Evolutionary conservation across 2,329 filamentous ascomycete species (phyloP), one percentile per base, ranked within the genome.

Genomic region (Cercospora janseana): DNA sequence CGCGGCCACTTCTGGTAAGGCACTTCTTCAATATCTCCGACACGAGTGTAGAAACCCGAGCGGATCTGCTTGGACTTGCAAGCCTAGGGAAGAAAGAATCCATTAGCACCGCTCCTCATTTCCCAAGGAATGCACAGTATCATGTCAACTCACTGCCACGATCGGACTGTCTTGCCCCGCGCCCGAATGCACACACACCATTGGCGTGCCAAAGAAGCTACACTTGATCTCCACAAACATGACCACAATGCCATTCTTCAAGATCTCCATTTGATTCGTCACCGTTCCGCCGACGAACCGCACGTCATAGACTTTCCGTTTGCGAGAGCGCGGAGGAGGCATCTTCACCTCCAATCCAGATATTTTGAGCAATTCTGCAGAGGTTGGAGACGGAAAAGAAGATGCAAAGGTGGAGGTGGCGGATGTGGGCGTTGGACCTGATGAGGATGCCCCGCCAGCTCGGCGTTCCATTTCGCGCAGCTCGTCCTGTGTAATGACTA

Each of bases 51-150:
- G 15, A 40, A 40, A 9, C 35, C 35, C 3, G 35, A 40, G 20
- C 35, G 35, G 16, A 40, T 40, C 21, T 40, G 35, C 21, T 40
- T 40, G n/a, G 26, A 40, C n/a, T 40, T 40, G 35, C 35, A 40
- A 9, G 35, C 35, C 35, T 40, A 9, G 4, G 9, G 16, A 6
- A 26, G 1, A 9, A n/a, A 16, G n/a, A n/a, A 26, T 13, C 15
- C 1, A 6, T 40, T 6, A 40, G 35, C 12, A 16, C 6, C 12
- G 20, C 12, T 26, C 4, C 34, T n/a, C 20, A 23, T 13, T 3
- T 37, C 16, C 1, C 7, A 7, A n/a, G 16, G 3, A 4, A 1
- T 16, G 34, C 6, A 9, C 5, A 7, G 18, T 37, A 40, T n/a
- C n/a, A 13, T n/a, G 15, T 40, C 9, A 23, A 40, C 35, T 40